Base-by-base conservation (phyloP, 2,329 filamentous ascomycete species). In the Paecilomyces niveus region DNA sequence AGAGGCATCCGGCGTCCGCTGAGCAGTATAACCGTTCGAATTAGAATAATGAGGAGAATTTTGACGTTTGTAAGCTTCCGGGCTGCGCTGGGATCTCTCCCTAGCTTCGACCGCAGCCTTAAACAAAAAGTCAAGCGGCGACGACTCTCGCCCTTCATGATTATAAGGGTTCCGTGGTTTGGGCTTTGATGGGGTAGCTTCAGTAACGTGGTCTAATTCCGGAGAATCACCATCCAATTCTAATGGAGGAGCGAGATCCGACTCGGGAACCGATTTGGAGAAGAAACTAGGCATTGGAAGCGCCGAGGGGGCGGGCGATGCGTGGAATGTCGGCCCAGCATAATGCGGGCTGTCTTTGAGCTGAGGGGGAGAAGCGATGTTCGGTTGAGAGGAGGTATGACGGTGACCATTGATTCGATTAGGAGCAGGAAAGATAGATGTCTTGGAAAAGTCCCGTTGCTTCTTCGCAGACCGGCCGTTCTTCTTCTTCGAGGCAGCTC, bases 301-400 rank as follows among this genome's bases (percentile, higher is more conserved):
- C 24, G 91, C 87, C 8, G 92, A 95, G 0, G 94, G 89, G 1
- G 92, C 93, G 21, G 94, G 94, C 8, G 94, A 97, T 49, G 92
- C 90, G 74, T 97, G 92, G 73, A 97, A 99, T 4, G 92, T 95
- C 33, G 93, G 89, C 13, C 93, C 94, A 45, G 94, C 94, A 75
- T 96, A 99, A 53, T 74, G 72, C 11, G 72, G 63, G 54, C 69
- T 72, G 54, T 75, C 71, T 54, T 72, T 74, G 50, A 67, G 35
- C 11, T 75, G 75, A 31, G 74, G 74, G 54, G 74, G 73, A 53
- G 81, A 74, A 68, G 80, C 81, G 63, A 74, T 53, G 65, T 69
- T 65, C 61, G 74, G 64, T 63, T 72, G 68, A 24, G 69, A 74
- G 57, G 68, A 67, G 9, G 70, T 71, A 59, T 72, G 68, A 24